These are phyloP conservation scores for Paxillus rubicundulus DNA, from an alignment of 768 basidiomycete genomes.

Conservation along the genomic window DNA sequence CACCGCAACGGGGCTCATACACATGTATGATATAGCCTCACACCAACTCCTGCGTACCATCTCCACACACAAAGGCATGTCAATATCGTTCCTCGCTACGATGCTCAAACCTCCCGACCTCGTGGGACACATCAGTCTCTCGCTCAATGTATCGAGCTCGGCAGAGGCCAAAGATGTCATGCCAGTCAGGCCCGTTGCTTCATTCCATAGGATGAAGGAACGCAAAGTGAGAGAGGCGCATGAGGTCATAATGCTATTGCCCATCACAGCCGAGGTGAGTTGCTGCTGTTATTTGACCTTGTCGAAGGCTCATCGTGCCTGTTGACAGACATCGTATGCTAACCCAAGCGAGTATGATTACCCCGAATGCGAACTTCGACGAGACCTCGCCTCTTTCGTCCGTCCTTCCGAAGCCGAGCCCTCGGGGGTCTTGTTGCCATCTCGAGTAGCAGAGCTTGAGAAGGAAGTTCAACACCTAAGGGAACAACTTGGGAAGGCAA, in stretches of 20 bases:
- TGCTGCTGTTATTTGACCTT: background rate
- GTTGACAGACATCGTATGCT: slow-evolving; percentile 16
- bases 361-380: slow-evolving; percentile 51
- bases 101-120: slow-evolving; percentile 88
- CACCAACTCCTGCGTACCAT: slow-evolving; percentile 87
- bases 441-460: slow-evolving; percentile 67
- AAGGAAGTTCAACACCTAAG: slow-evolving; percentile 63
- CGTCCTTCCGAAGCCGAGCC: slow-evolving; percentile 37
- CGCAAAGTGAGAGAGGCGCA: slow-evolving; percentile 63
- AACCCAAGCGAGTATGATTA: slow-evolving; percentile 37
- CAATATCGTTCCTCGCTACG: slow-evolving; percentile 71
- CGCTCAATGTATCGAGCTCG: slow-evolving; percentile 36
- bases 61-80: slow-evolving; percentile 60
- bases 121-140: slow-evolving; percentile 71
- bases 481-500: slow-evolving; percentile 76
- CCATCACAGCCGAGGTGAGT: slow-evolving; percentile 43
- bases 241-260: slow-evolving; percentile 64
- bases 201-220: slow-evolving; percentile 76
- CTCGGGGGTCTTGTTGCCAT: slow-evolving; percentile 41
- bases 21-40: slow-evolving; percentile 85
- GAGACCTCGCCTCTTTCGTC: slow-evolving; percentile 67
- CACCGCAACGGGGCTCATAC: slow-evolving; percentile 67
- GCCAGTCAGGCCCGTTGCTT: slow-evolving; percentile 60
- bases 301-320: background rate
- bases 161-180: slow-evolving; percentile 52